phyloP scores from a whole-genome alignment of 345 rosid genomes.

The Eutrema japonicum region DNA sequence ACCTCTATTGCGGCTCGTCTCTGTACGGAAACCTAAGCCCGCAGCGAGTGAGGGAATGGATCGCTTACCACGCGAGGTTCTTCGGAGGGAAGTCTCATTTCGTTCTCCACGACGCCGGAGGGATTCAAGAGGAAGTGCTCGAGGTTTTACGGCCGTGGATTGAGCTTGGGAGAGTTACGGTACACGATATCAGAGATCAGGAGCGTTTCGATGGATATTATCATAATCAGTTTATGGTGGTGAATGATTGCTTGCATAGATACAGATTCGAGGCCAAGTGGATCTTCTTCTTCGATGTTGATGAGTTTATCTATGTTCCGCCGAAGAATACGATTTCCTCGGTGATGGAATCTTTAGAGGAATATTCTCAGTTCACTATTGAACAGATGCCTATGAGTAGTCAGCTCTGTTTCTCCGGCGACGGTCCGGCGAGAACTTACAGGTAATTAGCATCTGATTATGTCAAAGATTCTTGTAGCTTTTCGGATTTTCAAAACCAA shows the following conservation, averaged over 20 bases:
- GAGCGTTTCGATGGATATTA: slow-evolving; percentile 92
- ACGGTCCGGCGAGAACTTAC: slow-evolving; percentile 62
- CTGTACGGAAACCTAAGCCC: slow-evolving; percentile 79
- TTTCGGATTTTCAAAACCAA: slow-evolving; percentile 12
- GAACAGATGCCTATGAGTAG: slow-evolving; percentile 90
- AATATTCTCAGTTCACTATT: slow-evolving; percentile 69
- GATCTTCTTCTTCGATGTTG: slow-evolving; percentile 92
- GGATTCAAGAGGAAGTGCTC: slow-evolving; percentile 69
- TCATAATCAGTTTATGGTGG: slow-evolving; percentile 92
- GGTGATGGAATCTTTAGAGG: slow-evolving; percentile 68
- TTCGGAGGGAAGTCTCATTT: slow-evolving; percentile 82
- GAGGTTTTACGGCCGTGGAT: slow-evolving; percentile 92
- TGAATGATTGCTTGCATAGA: slow-evolving; percentile 87
- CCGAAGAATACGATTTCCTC: slow-evolving; percentile 56
- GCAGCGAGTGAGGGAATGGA: slow-evolving; percentile 84
- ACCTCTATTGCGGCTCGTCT: slow-evolving; percentile 83
- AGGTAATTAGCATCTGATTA: slow-evolving; percentile 52
- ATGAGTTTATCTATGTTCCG: slow-evolving; percentile 72
- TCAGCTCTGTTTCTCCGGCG: slow-evolving; percentile 70
- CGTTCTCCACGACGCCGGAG: slow-evolving; percentile 89
- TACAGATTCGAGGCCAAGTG: slow-evolving; percentile 73
- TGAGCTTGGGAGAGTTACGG: slow-evolving; percentile 78
- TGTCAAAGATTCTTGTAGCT: slow-evolving; percentile 38
- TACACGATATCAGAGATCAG: slow-evolving; percentile 77
- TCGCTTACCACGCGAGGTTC: slow-evolving; percentile 78